Evolutionary conservation across 441 rosid species (phyloP).

Genomic region (Lepidium campestre): DNA sequence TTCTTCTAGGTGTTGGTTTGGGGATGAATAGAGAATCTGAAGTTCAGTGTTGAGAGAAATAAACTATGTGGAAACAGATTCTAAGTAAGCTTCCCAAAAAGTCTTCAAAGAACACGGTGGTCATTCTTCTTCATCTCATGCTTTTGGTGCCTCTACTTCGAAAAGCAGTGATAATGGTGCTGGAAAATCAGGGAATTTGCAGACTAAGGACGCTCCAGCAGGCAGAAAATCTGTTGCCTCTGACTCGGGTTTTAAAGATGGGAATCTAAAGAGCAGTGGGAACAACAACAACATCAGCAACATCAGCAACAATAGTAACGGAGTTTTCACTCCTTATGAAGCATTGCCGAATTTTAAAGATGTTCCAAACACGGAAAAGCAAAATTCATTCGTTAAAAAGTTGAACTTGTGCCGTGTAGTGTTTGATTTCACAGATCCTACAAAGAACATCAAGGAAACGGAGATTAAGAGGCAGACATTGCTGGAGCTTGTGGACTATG

Average conservation of each 20-base stretch:
- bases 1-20: constrained; percentile 3
- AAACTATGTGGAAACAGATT: constrained; percentile 64
- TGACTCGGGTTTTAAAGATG: constrained; percentile 31
- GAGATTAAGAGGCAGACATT: constrained; percentile 66
- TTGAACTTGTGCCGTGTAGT: constrained; percentile 50
- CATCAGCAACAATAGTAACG: constrained; percentile 36
- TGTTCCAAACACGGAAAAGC: constrained; percentile 55
- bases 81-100: constrained; percentile 72
- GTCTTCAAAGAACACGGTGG: constrained; percentile 36
- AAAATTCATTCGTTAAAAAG: constrained; percentile 47
- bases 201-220: constrained; percentile 12
- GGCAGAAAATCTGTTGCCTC: constrained; percentile 18
- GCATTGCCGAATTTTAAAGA: constrained; percentile 61
- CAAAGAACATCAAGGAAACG: constrained; percentile 63
- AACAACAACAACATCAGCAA: constrained; percentile 42
- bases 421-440: constrained; percentile 59
- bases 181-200: constrained; percentile 14
- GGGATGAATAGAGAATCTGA: constrained; percentile 16
- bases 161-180: constrained; percentile 17
- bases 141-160: constrained; percentile 18
- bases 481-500: constrained; percentile 65
- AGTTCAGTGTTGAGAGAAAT: constrained; percentile 9
- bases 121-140: constrained; percentile 25
- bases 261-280: constrained; percentile 29
- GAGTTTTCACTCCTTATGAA: constrained; percentile 45